Conservation (phyloP, 352 stramenopile species). For the Thalassiosira ordinaria region DNA sequence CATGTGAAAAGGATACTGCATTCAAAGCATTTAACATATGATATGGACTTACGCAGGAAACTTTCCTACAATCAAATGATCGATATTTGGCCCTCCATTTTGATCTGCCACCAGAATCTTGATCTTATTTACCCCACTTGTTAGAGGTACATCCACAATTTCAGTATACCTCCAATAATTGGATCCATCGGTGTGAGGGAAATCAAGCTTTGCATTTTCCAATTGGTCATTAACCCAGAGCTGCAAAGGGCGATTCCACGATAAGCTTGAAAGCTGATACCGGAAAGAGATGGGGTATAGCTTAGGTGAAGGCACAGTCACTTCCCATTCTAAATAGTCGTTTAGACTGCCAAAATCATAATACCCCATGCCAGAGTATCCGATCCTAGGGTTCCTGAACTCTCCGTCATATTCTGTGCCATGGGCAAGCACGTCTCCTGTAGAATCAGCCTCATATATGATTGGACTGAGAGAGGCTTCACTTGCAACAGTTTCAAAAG, state of each 20-base stretch:
- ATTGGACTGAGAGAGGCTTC: conserved; percentile 35
- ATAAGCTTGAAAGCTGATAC: conserved; percentile 33
- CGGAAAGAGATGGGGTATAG: conserved; percentile 58
- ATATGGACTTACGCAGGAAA: conserved; percentile 32
- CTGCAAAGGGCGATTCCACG: conserved; percentile 39
- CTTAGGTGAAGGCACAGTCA: conserved; percentile 29
- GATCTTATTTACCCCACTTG: conserved; percentile 51
- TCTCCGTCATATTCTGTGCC: not conserved
- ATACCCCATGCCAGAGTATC: conserved; percentile 51
- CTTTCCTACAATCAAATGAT: conserved; percentile 62
- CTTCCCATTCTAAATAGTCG: conserved; percentile 51
- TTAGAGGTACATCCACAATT: conserved; percentile 48
- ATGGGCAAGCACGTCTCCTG: not conserved
- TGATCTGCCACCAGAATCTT: conserved; percentile 50
- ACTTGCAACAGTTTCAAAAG: conserved; percentile 46
- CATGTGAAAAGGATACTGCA: too few species aligned
- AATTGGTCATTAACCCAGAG: conserved; percentile 51
- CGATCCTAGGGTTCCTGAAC: not conserved
- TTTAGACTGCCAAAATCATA: conserved; percentile 40
- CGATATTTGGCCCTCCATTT: conserved; percentile 59
- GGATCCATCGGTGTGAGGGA: conserved; percentile 36
- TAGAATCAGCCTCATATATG: conserved; percentile 55
- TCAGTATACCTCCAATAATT: conserved; percentile 59
- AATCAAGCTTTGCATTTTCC: conserved; percentile 38
- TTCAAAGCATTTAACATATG: too few species aligned